Evolutionary conservation across 768 basidiomycete genomes (phyloP).

Genomic region (Boletus vinaceobasis): DNA sequence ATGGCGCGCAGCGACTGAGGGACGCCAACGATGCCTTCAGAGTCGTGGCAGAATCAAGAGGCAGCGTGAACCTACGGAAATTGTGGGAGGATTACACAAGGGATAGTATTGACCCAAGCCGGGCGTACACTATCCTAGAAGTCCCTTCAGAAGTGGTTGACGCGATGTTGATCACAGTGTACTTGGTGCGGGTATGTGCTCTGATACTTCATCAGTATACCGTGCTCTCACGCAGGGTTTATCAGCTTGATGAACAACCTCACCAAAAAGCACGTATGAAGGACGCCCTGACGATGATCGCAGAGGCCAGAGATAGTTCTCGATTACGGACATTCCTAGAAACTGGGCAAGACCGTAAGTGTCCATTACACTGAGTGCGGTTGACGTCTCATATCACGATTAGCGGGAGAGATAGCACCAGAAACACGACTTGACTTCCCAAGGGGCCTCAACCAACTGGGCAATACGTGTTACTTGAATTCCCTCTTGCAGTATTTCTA

Average conservation of each 20-base stretch:
- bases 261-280: slow-evolving; percentile 65
- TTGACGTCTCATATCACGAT: slow-evolving; percentile 2
- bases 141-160: slow-evolving; percentile 72
- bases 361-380: not conserved
- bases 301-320: slow-evolving; percentile 70
- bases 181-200: slow-evolving; percentile 58
- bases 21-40: slow-evolving; percentile 67
- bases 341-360: slow-evolving; percentile 75
- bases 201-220: not conserved
- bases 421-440: slow-evolving; percentile 65
- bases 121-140: slow-evolving; percentile 70
- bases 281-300: slow-evolving; percentile 70
- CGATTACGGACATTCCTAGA: slow-evolving; percentile 62
- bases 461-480: slow-evolving; percentile 86
- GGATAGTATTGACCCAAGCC: slow-evolving; percentile 59
- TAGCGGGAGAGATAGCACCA: slow-evolving; percentile 63
- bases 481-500: slow-evolving; percentile 86
- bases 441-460: slow-evolving; percentile 82
- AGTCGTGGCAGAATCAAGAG: slow-evolving; percentile 62
- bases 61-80: slow-evolving; percentile 46
- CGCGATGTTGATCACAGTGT: slow-evolving; percentile 71
- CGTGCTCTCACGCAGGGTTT: slow-evolving; percentile 7
- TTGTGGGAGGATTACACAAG: slow-evolving; percentile 55
- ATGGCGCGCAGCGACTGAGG: slow-evolving; percentile 46
- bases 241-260: slow-evolving; percentile 69